phyloP scores from a whole-genome alignment of 495 filamentous ascomycete genomes.

The Neurospora discreta region DNA sequence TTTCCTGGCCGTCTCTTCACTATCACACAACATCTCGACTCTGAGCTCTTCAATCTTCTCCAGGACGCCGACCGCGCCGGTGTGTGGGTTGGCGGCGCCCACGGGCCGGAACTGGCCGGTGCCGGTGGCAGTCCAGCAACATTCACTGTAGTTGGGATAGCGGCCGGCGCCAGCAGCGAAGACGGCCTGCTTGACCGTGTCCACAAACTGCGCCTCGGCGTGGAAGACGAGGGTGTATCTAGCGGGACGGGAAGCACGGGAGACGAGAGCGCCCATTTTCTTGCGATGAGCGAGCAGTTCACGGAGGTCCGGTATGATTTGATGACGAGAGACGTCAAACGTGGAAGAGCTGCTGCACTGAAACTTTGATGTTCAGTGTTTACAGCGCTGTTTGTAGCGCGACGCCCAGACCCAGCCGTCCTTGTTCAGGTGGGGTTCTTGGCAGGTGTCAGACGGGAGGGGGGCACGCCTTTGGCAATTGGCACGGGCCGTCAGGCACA shows the following conservation, averaged over 20 bases:
- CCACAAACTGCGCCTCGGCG: conserved; percentile 37
- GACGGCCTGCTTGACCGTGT: conserved; percentile 46
- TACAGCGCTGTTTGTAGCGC: neutral
- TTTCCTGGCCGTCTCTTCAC: conserved; percentile 27
- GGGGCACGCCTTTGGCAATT: neutral
- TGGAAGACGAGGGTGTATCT: conserved; percentile 44
- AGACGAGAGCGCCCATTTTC: neutral
- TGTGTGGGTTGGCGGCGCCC: conserved; percentile 45
- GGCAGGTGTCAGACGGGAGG: neutral
- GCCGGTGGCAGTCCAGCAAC: conserved; percentile 44
- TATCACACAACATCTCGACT: conserved; percentile 44
- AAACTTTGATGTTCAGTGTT: neutral
- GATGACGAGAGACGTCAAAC: neutral
- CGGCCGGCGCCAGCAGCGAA: conserved; percentile 54
- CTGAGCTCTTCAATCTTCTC: conserved; percentile 39
- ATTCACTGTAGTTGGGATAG: conserved; percentile 53
- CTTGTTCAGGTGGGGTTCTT: neutral
- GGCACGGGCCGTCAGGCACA: neutral
- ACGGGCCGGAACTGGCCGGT: conserved; percentile 45
- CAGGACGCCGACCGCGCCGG: conserved; percentile 40
- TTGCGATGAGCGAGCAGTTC: neutral
- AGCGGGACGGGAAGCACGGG: neutral
- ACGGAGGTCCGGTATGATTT: neutral
- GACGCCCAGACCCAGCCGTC: neutral
- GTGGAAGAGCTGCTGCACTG: neutral